A percentile compares a stretch with the other conserved stretches of the same genome.
phyloP scores from a whole-genome alignment of 768 basidiomycete genomes.

The Rhodotorula babjevae region DNA sequence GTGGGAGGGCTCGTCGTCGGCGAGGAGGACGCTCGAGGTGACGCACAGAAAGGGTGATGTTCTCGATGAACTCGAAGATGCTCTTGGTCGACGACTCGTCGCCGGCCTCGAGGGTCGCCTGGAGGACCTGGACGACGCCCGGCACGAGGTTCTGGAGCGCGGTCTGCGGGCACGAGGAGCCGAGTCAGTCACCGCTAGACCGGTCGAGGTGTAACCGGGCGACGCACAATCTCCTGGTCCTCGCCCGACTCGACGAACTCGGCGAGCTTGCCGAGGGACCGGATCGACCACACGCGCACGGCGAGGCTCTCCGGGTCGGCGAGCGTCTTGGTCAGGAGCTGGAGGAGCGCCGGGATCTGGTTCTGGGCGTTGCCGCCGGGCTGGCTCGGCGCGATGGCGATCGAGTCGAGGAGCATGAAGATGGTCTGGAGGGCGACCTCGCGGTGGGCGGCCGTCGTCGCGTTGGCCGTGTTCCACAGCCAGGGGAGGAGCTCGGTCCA shows the following conservation, averaged over 20 bases:
- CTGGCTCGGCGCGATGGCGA: slow-evolving; percentile 76
- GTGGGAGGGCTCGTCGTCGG: not conserved
- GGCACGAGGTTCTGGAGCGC: slow-evolving; percentile 83
- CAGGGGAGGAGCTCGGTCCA: slow-evolving; percentile 88
- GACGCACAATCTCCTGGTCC: slow-evolving; percentile 74
- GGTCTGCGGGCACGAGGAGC: slow-evolving; percentile 53
- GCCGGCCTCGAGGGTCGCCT: slow-evolving; percentile 68
- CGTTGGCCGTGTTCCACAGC: slow-evolving; percentile 70
- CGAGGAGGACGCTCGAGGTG: not conserved
- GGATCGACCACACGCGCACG: slow-evolving; percentile 84
- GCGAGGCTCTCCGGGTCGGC: slow-evolving; percentile 78
- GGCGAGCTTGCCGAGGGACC: slow-evolving; percentile 84
- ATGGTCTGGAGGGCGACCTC: slow-evolving; percentile 89
- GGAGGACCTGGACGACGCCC: slow-evolving; percentile 79
- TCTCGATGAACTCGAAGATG: slow-evolving; percentile 92
- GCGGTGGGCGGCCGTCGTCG: slow-evolving; percentile 66
- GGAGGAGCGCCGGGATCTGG: slow-evolving; percentile 68
- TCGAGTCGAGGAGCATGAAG: slow-evolving; percentile 83
- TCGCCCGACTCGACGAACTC: slow-evolving; percentile 86
- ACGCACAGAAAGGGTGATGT: slow-evolving; percentile 80
- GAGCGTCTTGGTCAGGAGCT: slow-evolving; percentile 68
- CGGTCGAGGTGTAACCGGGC: too few species aligned
- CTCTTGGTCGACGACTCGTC: slow-evolving; percentile 80
- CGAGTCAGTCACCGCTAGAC: not conserved
- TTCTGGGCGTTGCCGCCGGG: slow-evolving; percentile 47